A percentile compares a stretch with the other conserved stretches of the same genome.
These are phyloP conservation scores for Gnomoniopsis smithogilvyi DNA, from an alignment of 2,329 filamentous ascomycete species.

Conservation along the genomic window DNA sequence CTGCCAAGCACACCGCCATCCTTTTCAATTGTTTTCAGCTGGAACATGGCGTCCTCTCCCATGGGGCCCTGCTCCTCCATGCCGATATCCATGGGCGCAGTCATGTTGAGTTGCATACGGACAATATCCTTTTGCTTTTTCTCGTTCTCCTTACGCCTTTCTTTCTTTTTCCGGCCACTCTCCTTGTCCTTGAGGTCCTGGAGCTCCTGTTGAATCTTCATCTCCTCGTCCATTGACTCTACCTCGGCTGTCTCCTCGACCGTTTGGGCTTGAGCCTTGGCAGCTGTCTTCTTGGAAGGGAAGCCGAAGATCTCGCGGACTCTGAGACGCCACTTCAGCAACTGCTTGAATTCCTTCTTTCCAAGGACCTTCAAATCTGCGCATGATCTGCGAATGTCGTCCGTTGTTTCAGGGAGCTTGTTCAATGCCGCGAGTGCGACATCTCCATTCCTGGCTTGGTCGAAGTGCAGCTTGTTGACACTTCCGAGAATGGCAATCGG, in stretches of 20 bases:
- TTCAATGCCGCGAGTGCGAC: constrained; percentile 83
- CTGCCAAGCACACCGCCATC: constrained; percentile 61
- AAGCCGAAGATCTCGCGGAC: constrained; percentile 91
- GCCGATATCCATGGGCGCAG: constrained; percentile 91
- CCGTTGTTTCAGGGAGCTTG: constrained; percentile 81
- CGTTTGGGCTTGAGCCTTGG: constrained; percentile 40
- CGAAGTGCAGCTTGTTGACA: constrained; percentile 80
- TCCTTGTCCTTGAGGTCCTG: constrained; percentile 80
- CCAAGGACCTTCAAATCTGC: constrained; percentile 85
- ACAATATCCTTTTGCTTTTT: constrained; percentile 90
- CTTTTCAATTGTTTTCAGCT: constrained; percentile 77
- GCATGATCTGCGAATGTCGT: constrained; percentile 77
- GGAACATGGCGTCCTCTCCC: constrained; percentile 83
- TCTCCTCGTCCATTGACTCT: constrained; percentile 90
- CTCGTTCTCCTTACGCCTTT: constrained; percentile 85
- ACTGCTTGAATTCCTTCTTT: constrained; percentile 86
- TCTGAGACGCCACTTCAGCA: constrained; percentile 85
- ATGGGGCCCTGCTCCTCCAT: constrained; percentile 78
- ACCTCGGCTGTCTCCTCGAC: constrained; percentile 76
- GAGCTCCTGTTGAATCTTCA: constrained; percentile 84
- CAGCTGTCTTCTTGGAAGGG: constrained; percentile 64
- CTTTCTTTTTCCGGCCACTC: constrained; percentile 72
- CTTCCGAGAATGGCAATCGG: constrained; percentile 88
- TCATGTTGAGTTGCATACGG: constrained; percentile 98
- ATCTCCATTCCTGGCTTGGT: constrained; percentile 76